These are phyloP conservation scores for Leccinum aurantiacum DNA, from an alignment of 768 basidiomycete genomes.

Conservation along the genomic window DNA sequence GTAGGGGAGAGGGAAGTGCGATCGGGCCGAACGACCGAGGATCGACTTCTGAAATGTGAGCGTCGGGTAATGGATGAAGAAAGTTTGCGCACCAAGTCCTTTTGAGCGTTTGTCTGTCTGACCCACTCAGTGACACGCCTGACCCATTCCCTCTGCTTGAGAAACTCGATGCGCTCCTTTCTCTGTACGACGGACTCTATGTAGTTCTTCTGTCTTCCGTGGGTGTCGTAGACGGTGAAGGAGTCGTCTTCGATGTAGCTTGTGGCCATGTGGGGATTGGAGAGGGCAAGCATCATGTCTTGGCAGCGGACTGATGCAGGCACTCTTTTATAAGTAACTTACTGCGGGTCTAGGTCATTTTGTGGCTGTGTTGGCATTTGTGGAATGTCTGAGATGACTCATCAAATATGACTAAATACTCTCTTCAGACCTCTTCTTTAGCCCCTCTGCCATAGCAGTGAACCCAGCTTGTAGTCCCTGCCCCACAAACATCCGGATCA, in stretches of 20 bases:
- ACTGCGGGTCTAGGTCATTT: constrained; percentile 24
- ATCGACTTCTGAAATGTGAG: constrained; percentile 12
- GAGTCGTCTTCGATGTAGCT: constrained; percentile 15
- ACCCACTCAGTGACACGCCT: constrained; percentile 40
- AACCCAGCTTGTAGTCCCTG: constrained; percentile 46
- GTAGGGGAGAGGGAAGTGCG: constrained; percentile 10
- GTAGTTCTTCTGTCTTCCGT: constrained; percentile 45
- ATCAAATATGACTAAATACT: background rate
- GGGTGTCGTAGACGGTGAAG: constrained; percentile 38
- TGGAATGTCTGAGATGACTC: constrained; percentile 19
- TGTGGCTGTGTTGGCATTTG: constrained; percentile 27
- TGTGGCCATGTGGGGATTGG: constrained; percentile 11
- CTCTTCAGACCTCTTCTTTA: constrained; percentile 54
- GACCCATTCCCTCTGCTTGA: constrained; percentile 47
- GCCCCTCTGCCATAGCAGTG: constrained; percentile 52
- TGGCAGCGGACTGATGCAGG: background rate
- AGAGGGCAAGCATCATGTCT: constrained; percentile 20
- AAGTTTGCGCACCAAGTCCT: constrained; percentile 21
- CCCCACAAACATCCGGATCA: constrained; percentile 46
- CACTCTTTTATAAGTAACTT: background rate
- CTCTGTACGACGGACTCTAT: constrained; percentile 48
- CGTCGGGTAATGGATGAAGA: background rate
- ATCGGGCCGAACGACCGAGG: constrained; percentile 19
- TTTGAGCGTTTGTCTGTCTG: constrained; percentile 30
- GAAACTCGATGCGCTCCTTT: constrained; percentile 51